These are phyloP conservation scores for Mucor racemosus DNA, from an alignment of 371 early-diverging fungal genomes.

Conservation along the genomic window DNA sequence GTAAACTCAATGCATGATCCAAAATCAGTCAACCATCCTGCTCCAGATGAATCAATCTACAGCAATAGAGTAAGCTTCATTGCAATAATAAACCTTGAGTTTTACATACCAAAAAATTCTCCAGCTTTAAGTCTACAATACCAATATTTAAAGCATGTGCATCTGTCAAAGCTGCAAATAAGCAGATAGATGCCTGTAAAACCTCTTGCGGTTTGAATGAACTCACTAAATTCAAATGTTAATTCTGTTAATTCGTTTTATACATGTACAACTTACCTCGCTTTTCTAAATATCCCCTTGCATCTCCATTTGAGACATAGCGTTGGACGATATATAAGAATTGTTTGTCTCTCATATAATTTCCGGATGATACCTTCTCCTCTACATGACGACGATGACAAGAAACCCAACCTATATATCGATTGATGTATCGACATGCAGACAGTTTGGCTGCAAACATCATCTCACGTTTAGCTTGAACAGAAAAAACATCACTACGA, in stretches of 20 bases:
- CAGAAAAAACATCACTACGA: background rate
- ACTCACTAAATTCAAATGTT: constrained; percentile 6
- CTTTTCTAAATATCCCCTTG: constrained; percentile 33
- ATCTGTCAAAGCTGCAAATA: constrained; percentile 41
- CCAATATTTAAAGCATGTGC: constrained; percentile 38
- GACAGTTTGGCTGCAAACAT: constrained; percentile 36
- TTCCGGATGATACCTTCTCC: background rate
- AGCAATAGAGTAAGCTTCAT: background rate
- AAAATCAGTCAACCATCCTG: constrained; percentile 46
- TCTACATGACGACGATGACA: constrained; percentile 10
- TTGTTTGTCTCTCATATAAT: background rate
- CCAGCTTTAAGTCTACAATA: constrained; percentile 45
- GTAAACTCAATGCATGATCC: constrained; percentile 41
- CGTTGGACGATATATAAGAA: constrained; percentile 27
- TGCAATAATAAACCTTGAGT: background rate
- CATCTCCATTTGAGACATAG: constrained; percentile 36
- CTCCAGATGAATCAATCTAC: constrained; percentile 34
- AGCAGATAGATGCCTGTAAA: constrained; percentile 32
- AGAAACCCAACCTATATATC: constrained; percentile 33
- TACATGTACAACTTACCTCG: constrained; percentile 17
- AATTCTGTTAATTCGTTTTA: background rate
- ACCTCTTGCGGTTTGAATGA: constrained; percentile 32
- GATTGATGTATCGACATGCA: constrained; percentile 31
- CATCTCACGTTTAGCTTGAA: constrained; percentile 31
- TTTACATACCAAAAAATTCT: constrained; percentile 38